Evolutionary conservation across 495 filamentous ascomycete genomes (phyloP), one percentile per base, ranked within the genome.

Genomic region (Hyaloscypha variabilis): DNA sequence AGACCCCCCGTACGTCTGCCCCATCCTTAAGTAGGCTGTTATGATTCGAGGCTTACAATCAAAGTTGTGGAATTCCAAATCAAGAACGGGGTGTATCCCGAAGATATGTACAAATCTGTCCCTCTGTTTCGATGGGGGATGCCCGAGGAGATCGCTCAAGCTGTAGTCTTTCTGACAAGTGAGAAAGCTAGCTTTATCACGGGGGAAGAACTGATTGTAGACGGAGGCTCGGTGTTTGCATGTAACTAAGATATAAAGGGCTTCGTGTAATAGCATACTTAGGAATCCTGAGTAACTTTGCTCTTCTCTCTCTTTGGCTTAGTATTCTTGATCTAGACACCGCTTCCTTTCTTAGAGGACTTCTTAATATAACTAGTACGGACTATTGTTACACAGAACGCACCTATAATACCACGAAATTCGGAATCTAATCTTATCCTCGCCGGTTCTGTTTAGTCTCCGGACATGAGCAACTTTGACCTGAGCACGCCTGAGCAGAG

Each of bases 131-230:
- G 58, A 19, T 46, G 30, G 30, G 58, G 29, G 49, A 46, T 46
- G 30, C 29, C 58, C 29, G 58, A 61, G 31, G 55, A 58, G 55
- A 29, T 58, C 14, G 55, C 55, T 58, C 21, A 58, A 26, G 55
- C 55, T 11, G 24, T 58, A 58, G 29, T 58, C 23, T 58, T 28
- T 28, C 55, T 58, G 14, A 13, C 24, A 29, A 58, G 55, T 34
- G 55, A 26, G 14, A 58, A 34, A 58, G 23, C 55, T 29, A 29
- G 24, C 29, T 58, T 58, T 58, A 34, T 58, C 24, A 34, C 55
- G 6, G 55, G 55, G 21, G 29, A 29, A 58, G 29, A 28, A 23
- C 55, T 58, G 6, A 13, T 34, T 29, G 55, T 58, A 26, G 29
- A 58, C 26, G 55, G 55, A 23, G 55, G 55, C 6, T 28, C 21